A percentile compares a stretch with the other conserved stretches of the same genome.
These are phyloP conservation scores for Sisymbrium irio DNA, from an alignment of 345 rosid species.

Conservation along the genomic window DNA sequence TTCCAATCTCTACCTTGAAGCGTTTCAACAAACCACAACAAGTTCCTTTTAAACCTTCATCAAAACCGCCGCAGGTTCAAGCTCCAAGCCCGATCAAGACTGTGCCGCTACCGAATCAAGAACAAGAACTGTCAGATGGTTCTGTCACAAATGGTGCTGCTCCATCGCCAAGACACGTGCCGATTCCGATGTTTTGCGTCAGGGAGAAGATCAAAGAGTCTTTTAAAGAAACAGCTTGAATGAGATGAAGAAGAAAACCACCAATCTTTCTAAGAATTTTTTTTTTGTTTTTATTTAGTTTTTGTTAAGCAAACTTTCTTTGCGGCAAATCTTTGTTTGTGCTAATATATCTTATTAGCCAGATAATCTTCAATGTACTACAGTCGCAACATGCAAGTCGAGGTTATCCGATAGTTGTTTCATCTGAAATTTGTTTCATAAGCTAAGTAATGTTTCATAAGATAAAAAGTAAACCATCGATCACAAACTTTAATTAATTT, in stretches of 20 bases:
- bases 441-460: neutral
- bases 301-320: no score
- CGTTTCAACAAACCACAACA: neutral
- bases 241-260: neutral
- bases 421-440: neutral
- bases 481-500: neutral
- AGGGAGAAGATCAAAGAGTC: neutral
- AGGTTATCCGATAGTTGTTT: no score
- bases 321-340: no score
- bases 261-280: no score
- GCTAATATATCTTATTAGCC: no score
- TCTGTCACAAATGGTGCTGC: constrained; percentile 1
- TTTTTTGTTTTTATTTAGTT: no score
- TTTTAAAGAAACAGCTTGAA: neutral
- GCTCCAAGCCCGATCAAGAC: no score
- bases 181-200: neutral
- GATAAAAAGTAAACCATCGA: neutral
- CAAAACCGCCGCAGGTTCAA: neutral
- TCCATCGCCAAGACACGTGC: constrained; percentile 16
- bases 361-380: no score
- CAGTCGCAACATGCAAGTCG: neutral
- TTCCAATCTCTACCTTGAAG: neutral
- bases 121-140: neutral
- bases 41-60: neutral
- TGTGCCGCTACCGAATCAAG: neutral